Evolutionary conservation across 805 yeast genomes (phyloP).

Genomic region (Myxozyma mucilagina): DNA sequence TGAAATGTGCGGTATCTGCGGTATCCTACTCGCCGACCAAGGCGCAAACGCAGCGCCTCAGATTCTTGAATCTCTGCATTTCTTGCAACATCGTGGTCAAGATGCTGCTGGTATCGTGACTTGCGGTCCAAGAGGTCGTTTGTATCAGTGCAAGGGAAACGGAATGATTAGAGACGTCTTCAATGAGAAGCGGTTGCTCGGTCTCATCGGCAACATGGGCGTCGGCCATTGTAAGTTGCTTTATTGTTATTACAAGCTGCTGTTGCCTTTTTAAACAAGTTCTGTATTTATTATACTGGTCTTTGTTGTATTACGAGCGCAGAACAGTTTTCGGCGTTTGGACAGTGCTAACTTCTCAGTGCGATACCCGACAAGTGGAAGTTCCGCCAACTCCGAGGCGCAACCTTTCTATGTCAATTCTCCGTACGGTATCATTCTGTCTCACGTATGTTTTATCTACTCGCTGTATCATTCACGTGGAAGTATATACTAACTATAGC

Average conservation of each 20-base stretch:
- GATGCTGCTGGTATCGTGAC: slow-evolving; percentile 99
- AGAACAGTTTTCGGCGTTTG: too few relatives aligned
- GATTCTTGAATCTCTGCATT: slow-evolving; percentile 86
- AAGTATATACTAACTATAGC: not conserved
- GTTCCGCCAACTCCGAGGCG: slow-evolving; percentile 93
- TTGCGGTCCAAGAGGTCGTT: slow-evolving; percentile 88
- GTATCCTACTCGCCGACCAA: slow-evolving; percentile 78
- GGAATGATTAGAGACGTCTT: slow-evolving; percentile 99
- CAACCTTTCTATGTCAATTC: slow-evolving; percentile 98
- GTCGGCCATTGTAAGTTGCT: slow-evolving; percentile 60
- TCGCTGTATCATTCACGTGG: not conserved
- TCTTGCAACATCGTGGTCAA: slow-evolving; percentile 95
- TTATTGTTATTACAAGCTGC: too few relatives aligned
- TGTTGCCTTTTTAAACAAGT: not conserved
- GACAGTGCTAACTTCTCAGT: slow-evolving; percentile 38
- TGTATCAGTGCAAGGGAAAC: slow-evolving; percentile 96
- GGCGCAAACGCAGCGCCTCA: slow-evolving; percentile 78
- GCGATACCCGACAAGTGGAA: slow-evolving; percentile 97
- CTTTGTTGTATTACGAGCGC: too few relatives aligned
- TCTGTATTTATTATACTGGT: too few relatives aligned
- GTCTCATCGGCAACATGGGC: slow-evolving; percentile 91
- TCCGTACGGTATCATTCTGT: slow-evolving; percentile 87
- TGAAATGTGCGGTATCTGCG: slow-evolving; percentile 92
- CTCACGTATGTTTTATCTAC: slow-evolving; percentile 50
- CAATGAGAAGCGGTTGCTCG: slow-evolving; percentile 74